Conservation (phyloP, 2,329 filamentous ascomycete genomes). For the Ascomycota sp. region DNA sequence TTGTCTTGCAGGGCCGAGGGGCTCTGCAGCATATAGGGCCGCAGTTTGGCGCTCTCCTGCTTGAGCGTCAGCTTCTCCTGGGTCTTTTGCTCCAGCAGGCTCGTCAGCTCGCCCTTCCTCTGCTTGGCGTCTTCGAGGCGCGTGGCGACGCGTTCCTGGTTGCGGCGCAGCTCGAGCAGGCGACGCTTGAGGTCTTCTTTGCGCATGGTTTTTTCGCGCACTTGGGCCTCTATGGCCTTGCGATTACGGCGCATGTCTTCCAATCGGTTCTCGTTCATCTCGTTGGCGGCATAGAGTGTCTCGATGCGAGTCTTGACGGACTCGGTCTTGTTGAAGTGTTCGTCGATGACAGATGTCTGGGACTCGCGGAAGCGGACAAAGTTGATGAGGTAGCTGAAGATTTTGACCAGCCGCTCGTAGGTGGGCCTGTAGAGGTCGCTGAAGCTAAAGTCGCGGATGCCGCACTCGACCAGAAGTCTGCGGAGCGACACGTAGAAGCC, state of each 20-base stretch:
- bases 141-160: slow-evolving; percentile 65
- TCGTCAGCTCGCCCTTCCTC: slow-evolving; percentile 59
- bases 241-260: slow-evolving; percentile 66
- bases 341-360: slow-evolving; percentile 73
- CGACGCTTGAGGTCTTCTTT: slow-evolving; percentile 76
- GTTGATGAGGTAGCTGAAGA: slow-evolving; percentile 96
- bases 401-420: slow-evolving; percentile 75
- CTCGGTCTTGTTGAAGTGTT: slow-evolving; percentile 83
- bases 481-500: slow-evolving; percentile 79
- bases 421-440: slow-evolving; percentile 81
- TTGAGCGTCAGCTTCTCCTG: slow-evolving; percentile 48
- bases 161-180: slow-evolving; percentile 59
- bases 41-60: slow-evolving; percentile 73
- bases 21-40: slow-evolving; percentile 81
- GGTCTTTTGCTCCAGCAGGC: slow-evolving; percentile 50
- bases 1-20: slow-evolving; percentile 65
- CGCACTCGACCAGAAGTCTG: slow-evolving; percentile 65
- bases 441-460: slow-evolving; percentile 85
- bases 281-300: slow-evolving; percentile 64
- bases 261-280: slow-evolving; percentile 63
- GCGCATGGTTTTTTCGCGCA: slow-evolving; percentile 64
- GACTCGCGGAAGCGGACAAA: slow-evolving; percentile 94
- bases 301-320: slow-evolving; percentile 76
- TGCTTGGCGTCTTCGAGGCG: slow-evolving; percentile 66
- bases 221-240: slow-evolving; percentile 59